Percentiles rank a stretch among this genome's conserved stretches.
phyloP scores from a whole-genome alignment of 257 asterid genomes.

The Capsicum baccatum region DNA sequence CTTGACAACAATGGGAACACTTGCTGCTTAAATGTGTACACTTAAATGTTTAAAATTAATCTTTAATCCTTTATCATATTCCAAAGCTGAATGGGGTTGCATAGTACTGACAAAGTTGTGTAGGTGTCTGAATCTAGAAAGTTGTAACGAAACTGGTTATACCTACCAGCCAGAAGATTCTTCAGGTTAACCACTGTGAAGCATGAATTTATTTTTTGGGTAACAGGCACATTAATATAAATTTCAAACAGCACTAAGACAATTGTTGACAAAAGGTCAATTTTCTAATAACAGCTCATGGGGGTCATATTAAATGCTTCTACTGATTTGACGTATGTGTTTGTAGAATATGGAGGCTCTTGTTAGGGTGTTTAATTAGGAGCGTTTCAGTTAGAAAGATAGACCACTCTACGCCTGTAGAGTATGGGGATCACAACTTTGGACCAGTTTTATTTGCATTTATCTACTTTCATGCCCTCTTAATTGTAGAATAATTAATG shows the following conservation, averaged over 20 bases:
- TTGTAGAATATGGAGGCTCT: neutral
- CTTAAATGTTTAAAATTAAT: slow-evolving; percentile 84
- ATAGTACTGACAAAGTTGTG: slow-evolving; percentile 73
- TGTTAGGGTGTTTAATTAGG: neutral
- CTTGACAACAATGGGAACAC: slow-evolving; percentile 75
- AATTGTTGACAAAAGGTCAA: slow-evolving; percentile 7
- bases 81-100: slow-evolving; percentile 88
- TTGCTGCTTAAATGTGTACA: slow-evolving; percentile 90
- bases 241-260: neutral
- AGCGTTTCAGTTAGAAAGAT: neutral
- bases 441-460: no score
- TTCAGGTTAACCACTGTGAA: slow-evolving; percentile 66
- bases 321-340: neutral
- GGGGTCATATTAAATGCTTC: neutral
- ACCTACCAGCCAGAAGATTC: slow-evolving; percentile 84
- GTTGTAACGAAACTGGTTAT: slow-evolving; percentile 65
- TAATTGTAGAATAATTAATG: no score
- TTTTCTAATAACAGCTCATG: neutral
- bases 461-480: no score
- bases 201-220: no score
- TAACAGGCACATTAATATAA: no score
- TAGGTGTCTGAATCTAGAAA: slow-evolving; percentile 61
- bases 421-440: no score
- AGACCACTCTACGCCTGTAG: no score
- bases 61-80: slow-evolving; percentile 64